phyloP scores from a whole-genome alignment of 495 filamentous ascomycete genomes.

The Penicillium bovifimosum region DNA sequence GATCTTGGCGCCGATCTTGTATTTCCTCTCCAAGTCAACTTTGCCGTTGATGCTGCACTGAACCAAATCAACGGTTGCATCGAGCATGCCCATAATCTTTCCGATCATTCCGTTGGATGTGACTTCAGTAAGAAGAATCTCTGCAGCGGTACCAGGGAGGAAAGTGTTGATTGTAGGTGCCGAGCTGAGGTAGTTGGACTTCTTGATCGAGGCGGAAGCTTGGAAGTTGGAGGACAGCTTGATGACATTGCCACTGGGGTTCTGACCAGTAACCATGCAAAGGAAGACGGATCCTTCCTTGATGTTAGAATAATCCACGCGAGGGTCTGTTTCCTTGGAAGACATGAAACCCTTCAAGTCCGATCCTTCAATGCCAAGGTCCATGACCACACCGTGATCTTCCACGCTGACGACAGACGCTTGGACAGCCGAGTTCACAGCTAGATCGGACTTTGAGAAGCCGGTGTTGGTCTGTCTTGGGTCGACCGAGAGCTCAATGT shows the following conservation, averaged over 20 bases:
- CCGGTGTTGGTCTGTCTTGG: slow-evolving; percentile 71
- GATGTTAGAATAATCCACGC: slow-evolving; percentile 52
- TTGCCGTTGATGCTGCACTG: slow-evolving; percentile 71
- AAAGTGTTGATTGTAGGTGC: slow-evolving; percentile 87
- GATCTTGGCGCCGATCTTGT: slow-evolving; percentile 76
- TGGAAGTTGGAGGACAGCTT: slow-evolving; percentile 76
- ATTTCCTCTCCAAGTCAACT: slow-evolving; percentile 62
- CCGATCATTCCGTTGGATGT: slow-evolving; percentile 57
- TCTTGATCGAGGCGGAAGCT: slow-evolving; percentile 62
- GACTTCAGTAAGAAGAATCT: slow-evolving; percentile 75
- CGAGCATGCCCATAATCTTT: slow-evolving; percentile 87
- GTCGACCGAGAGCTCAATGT: slow-evolving; percentile 77
- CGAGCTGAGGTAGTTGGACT: slow-evolving; percentile 58
- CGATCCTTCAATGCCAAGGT: slow-evolving; percentile 67
- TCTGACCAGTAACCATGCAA: slow-evolving; percentile 73
- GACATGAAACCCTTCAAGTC: slow-evolving; percentile 77
- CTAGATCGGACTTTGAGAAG: slow-evolving; percentile 61
- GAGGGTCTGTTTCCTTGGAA: slow-evolving; percentile 69
- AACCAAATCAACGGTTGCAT: slow-evolving; percentile 82
- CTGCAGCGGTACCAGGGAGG: slow-evolving; percentile 81
- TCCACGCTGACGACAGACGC: slow-evolving; percentile 85
- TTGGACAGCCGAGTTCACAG: slow-evolving; percentile 70
- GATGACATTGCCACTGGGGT: slow-evolving; percentile 70
- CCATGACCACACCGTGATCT: slow-evolving; percentile 93
- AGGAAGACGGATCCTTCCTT: slow-evolving; percentile 79